Conservation (phyloP, 345 rosid species). For the Eucalyptus erythrocorys region DNA sequence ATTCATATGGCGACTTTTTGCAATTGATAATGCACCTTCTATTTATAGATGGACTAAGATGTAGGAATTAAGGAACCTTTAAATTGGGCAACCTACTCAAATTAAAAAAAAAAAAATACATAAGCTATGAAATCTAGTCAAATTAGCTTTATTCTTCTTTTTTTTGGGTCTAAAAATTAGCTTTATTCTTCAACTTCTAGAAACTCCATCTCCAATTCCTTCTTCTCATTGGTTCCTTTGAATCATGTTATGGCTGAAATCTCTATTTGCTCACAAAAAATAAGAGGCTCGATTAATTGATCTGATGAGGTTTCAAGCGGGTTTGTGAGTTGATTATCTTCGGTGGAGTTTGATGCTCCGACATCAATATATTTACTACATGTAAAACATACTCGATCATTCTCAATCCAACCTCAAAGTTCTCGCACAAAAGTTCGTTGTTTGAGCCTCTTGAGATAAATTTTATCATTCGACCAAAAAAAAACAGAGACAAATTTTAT, state of each 20-base stretch:
- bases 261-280: background rate
- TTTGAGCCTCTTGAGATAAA: background rate
- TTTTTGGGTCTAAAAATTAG: too few relatives aligned
- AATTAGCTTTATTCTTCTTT: background rate
- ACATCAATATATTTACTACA: background rate
- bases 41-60: background rate
- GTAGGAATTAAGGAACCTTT: background rate
- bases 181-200: background rate
- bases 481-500: background rate
- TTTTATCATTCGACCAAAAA: too few relatives aligned
- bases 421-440: background rate
- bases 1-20: background rate
- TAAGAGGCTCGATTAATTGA: background rate
- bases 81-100: background rate
- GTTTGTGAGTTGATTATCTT: background rate
- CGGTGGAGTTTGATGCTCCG: background rate
- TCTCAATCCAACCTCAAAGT: background rate
- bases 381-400: background rate
- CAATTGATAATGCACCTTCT: background rate
- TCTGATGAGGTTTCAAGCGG: background rate
- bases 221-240: too few relatives aligned
- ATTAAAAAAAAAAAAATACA: background rate
- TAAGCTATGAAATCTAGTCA: background rate
- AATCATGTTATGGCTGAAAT: background rate
- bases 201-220: background rate